A percentile compares a stretch with the other conserved stretches of the same genome.
Conservation (phyloP, 495 filamentous ascomycete species). For the Talaromyces liani region DNA sequence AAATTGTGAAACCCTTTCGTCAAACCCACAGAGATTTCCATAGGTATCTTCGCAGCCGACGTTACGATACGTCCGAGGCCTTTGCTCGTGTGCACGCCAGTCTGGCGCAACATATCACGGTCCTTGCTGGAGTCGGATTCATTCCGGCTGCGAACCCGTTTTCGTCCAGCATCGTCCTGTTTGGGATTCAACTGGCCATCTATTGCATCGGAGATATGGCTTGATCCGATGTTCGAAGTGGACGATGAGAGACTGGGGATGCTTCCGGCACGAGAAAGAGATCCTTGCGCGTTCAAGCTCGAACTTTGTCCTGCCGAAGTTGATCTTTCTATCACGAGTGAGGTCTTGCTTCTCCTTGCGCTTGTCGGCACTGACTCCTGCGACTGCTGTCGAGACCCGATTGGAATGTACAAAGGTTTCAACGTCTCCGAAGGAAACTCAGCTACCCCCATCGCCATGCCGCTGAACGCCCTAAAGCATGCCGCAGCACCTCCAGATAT, state of each 20-base stretch:
- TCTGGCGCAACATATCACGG: background rate
- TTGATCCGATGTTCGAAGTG: background rate
- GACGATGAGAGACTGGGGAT: background rate
- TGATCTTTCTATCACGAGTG: background rate
- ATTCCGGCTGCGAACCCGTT: background rate
- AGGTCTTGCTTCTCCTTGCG: background rate
- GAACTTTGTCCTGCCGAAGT: background rate
- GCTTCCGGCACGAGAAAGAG: background rate
- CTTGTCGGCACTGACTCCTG: background rate
- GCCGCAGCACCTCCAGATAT: background rate
- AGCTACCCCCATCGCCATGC: background rate
- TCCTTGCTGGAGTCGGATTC: background rate
- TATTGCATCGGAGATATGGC: background rate
- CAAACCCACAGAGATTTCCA: constrained; percentile 70
- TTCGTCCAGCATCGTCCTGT: background rate
- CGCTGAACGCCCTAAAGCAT: background rate
- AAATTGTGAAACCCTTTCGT: constrained; percentile 83
- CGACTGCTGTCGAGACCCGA: background rate
- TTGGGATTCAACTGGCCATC: background rate
- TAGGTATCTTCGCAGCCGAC: constrained; percentile 56
- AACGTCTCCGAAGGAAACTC: background rate
- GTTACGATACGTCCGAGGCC: constrained; percentile 30
- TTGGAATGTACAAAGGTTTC: background rate
- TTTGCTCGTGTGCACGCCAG: background rate
- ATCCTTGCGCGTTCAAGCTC: background rate